Evolutionary conservation across 1,284 basidiomycete species (phyloP).

Genomic region (Takashimella tepidaria): DNA sequence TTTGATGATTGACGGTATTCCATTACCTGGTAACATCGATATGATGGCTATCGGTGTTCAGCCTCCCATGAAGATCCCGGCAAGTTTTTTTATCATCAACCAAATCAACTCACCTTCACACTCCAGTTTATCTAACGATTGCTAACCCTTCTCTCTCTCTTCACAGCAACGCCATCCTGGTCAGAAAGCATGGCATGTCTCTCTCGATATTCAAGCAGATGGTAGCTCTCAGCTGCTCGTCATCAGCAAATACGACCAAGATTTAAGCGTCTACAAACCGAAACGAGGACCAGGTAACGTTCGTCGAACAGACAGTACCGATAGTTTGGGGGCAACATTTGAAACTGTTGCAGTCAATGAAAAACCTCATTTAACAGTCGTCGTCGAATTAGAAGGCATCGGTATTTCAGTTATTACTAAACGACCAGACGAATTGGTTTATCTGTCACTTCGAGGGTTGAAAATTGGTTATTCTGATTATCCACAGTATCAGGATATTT

Average conservation of each 20-base stretch:
- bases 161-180: constrained; percentile 8
- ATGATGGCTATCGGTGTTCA: constrained; percentile 95
- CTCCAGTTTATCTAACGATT: not conserved
- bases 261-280: constrained; percentile 84
- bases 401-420: constrained; percentile 90
- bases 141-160: constrained; percentile 4
- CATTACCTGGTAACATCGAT: constrained; percentile 68
- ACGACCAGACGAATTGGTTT: constrained; percentile 82
- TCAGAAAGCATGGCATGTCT: constrained; percentile 60
- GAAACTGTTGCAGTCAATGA: constrained; percentile 77
- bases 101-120: too few relatives aligned
- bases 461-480: constrained; percentile 85
- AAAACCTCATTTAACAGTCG: constrained; percentile 62
- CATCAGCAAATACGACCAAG: constrained; percentile 81
- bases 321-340: constrained; percentile 54
- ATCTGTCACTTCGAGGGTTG: constrained; percentile 72
- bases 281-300: constrained; percentile 50
- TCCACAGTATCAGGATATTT: constrained; percentile 72
- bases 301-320: constrained; percentile 25
- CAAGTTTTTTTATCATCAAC: too few relatives aligned
- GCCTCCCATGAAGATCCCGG: constrained; percentile 74
- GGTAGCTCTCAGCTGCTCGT: constrained; percentile 79
- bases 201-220: constrained; percentile 90
- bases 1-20: constrained; percentile 57
- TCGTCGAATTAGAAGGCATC: constrained; percentile 80